Base-by-base conservation (phyloP, 768 basidiomycete genomes). In the Xerocomus potaroensis region DNA sequence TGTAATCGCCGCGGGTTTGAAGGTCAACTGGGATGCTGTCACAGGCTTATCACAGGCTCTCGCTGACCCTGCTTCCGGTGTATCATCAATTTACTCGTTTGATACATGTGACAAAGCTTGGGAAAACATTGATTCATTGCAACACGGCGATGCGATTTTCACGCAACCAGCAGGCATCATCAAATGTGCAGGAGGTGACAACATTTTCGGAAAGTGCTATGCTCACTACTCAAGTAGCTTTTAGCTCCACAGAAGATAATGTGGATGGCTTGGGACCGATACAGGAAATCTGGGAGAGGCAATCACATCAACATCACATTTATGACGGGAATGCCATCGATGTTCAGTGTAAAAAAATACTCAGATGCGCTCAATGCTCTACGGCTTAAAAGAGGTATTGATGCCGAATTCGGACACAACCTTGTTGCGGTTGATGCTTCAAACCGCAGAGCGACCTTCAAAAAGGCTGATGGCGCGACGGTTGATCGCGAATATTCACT, bases 261-360 rank as follows among this genome's bases (percentile, higher is more conserved):
- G 88, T 95, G 91, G 91, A 91, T 92, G 87, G 87, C 89, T 37
- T 91, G 89, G 88, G 89, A 93, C 61, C 72, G 82, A 39, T 91
- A 77, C 63, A 74, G 76, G 47, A 73, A 66, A 60, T 85, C 86
- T 9, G 73, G 74, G 3, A 77, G 86, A 16, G 63, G 69, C 14
- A 72, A 76, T 40, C 72, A 77, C 39, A 75, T 87, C 55, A 72
- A 80, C 41, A 61, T 87, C 50, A 79, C 89, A 48, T 95, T 95
- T 64, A 86, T 86, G 65, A 90, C 86, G 24, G 93, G 91, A 50
- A 87, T 84, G 87, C 91, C 92, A 15, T 78, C 86, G 35, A 98
- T 99, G 94, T 98, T 99, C 70, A 80, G 82, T 56, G 94, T 96
- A 45, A 92, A 93, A 61, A 94, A 98, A 66, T 99, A 98, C 69